Conservation (phyloP, 257 asterid genomes). For the Nicotiana tabacum region DNA sequence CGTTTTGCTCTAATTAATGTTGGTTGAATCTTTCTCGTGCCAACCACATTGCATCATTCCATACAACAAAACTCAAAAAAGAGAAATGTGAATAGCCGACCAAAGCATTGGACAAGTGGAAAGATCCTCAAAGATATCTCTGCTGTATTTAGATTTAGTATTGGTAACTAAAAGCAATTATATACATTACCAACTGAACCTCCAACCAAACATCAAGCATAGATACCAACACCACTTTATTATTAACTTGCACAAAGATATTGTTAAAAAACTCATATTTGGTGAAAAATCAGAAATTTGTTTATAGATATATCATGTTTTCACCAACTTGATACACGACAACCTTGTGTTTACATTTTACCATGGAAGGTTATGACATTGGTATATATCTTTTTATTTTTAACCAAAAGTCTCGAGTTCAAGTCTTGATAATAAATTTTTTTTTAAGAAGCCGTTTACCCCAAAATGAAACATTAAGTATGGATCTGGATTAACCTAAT, state of each 20-base stretch:
- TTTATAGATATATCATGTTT: not conserved
- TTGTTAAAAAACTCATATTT: not conserved
- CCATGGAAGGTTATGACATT: too few relatives aligned
- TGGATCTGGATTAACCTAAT: too few relatives aligned
- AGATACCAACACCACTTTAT: not conserved
- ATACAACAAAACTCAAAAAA: not conserved
- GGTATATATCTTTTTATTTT: too few relatives aligned
- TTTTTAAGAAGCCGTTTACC: too few relatives aligned
- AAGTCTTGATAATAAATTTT: too few relatives aligned
- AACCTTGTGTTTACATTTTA: not conserved
- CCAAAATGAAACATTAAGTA: too few relatives aligned
- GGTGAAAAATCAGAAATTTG: not conserved
- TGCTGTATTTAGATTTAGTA: not conserved
- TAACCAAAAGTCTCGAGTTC: too few relatives aligned
- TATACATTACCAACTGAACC: not conserved
- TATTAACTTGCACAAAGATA: not conserved
- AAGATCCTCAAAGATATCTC: slow-evolving; percentile 1
- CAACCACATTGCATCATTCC: not conserved
- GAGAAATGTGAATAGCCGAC: not conserved
- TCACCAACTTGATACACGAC: not conserved
- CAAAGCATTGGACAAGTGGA: slow-evolving; percentile 7
- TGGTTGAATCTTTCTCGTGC: slow-evolving; percentile 12
- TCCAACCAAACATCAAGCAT: slow-evolving; percentile 5
- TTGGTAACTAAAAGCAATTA: not conserved
- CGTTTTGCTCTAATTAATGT: not conserved